Percentiles rank a stretch among this genome's conserved stretches.
phyloP scores from a whole-genome alignment of 495 filamentous ascomycete genomes.

The Tetracladium marchalianum region DNA sequence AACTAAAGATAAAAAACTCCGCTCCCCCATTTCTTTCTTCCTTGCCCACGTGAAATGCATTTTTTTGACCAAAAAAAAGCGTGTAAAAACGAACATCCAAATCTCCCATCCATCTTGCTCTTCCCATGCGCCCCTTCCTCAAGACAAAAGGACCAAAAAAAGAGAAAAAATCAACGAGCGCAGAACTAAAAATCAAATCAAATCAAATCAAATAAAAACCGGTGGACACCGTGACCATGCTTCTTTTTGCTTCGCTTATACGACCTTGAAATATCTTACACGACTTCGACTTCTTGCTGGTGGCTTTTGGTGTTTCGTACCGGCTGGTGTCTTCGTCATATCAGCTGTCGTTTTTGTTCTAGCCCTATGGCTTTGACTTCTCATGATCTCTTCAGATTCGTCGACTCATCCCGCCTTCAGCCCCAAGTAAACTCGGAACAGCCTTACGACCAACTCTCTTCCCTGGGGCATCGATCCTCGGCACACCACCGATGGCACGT shows the following conservation, averaged over 20 bases:
- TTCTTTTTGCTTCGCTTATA: no score
- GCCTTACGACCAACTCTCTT: slow-evolving; percentile 50
- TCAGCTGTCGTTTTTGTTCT: no score
- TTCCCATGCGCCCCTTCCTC: not conserved
- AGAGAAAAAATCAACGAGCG: not conserved
- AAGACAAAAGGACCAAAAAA: not conserved
- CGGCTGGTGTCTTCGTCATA: no score
- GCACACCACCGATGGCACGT: slow-evolving; percentile 63
- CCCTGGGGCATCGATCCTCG: slow-evolving; percentile 52
- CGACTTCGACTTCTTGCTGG: no score
- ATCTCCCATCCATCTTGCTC: not conserved
- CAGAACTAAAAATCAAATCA: no score
- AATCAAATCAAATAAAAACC: no score
- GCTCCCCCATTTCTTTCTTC: no score
- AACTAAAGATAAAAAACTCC: no score
- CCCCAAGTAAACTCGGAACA: slow-evolving; percentile 55
- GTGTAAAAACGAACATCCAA: not conserved
- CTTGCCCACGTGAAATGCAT: not conserved
- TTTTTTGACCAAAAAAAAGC: not conserved
- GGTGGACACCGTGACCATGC: no score
- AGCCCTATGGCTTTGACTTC: not conserved
- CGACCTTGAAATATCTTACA: no score
- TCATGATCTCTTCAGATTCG: not conserved
- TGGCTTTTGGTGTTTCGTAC: no score
- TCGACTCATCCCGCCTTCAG: not conserved